These are phyloP conservation scores for Epichloe hybrida DNA, from an alignment of 2,329 filamentous ascomycete species.

Conservation along the genomic window DNA sequence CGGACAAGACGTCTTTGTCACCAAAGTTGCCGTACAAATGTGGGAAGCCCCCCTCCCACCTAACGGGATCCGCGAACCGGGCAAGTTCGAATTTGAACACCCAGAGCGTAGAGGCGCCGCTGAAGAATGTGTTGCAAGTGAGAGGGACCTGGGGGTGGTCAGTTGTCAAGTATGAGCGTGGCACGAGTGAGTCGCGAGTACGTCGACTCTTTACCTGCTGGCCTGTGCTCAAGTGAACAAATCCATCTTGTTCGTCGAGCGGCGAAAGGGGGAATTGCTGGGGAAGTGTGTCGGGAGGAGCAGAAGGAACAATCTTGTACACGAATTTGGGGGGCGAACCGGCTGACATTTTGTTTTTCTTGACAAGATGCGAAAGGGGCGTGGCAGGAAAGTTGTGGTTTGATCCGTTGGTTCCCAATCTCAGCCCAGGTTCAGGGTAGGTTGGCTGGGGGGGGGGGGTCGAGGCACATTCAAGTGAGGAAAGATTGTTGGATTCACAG, in stretches of 20 bases:
- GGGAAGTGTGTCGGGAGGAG: slow-evolving; percentile 40
- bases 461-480: neutral
- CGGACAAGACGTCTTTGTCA: slow-evolving; percentile 32
- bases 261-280: slow-evolving; percentile 41
- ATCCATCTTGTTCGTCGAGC: slow-evolving; percentile 46
- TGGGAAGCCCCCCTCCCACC: slow-evolving; percentile 45
- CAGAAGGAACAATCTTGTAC: slow-evolving; percentile 46
- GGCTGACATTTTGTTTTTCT: neutral
- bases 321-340: slow-evolving; percentile 25
- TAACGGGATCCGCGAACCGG: slow-evolving; percentile 28
- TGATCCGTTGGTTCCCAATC: too few relatives aligned
- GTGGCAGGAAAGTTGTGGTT: too few relatives aligned
- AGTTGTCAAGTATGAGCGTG: neutral
- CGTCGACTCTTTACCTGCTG: slow-evolving; percentile 28
- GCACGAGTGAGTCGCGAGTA: too few relatives aligned
- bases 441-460: too few relatives aligned
- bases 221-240: slow-evolving; percentile 46
- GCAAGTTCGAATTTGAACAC: slow-evolving; percentile 39
- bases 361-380: neutral
- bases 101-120: slow-evolving; percentile 26
- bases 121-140: slow-evolving; percentile 33
- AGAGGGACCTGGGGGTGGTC: slow-evolving; percentile 24
- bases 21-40: slow-evolving; percentile 49
- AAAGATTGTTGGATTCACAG: too few relatives aligned
- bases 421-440: too few relatives aligned